Base-by-base conservation (phyloP, 192 early-diverging fungal species). In the Lobosporangium transversale region DNA sequence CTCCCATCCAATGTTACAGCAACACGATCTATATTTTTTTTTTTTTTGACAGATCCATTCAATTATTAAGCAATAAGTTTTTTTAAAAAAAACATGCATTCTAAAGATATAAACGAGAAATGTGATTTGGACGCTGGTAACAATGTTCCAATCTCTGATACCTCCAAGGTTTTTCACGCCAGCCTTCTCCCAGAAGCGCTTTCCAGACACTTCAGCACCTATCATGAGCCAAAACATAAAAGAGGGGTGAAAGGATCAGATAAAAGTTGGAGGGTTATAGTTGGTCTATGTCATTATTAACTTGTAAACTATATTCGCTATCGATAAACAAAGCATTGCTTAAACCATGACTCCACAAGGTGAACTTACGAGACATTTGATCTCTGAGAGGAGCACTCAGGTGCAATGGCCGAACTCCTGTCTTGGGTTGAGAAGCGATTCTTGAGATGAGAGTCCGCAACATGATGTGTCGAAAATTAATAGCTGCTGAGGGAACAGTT, bases 1-100 rank as follows among this genome's bases (percentile, higher is more conserved):
- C 94, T 87, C n/a, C 85, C 82, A 76, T 98, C 97, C 17, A 98
- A 83, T 23, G 80, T 79, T 54, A 95, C 82, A 3, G 78, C 79
- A 47, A 68, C 73, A 17, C 69, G 79, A 53, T 86, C 85, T 69
- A 48, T 45, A 42, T 30, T n/a, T n/a, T n/a, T n/a, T n/a, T n/a
- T n/a, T n/a, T n/a, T n/a, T n/a, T n/a, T n/a, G n/a, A n/a, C n/a
- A n/a, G n/a, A n/a, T n/a, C n/a, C n/a, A n/a, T n/a, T n/a, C n/a
- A n/a, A n/a, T n/a, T n/a, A n/a, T n/a, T n/a, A n/a, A n/a, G n/a
- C n/a, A n/a, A n/a, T n/a, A n/a, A n/a, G n/a, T n/a, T n/a, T n/a
- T n/a, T n/a, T n/a, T n/a, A n/a, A n/a, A n/a, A n/a, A n/a, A n/a
- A n/a, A n/a, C n/a, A n/a, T n/a, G n/a, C n/a, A n/a, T n/a, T n/a